A percentile compares a stretch with the other conserved stretches of the same genome.
Conservation (phyloP, 73 alveolate species). For the Paramecium sonneborni region DNA sequence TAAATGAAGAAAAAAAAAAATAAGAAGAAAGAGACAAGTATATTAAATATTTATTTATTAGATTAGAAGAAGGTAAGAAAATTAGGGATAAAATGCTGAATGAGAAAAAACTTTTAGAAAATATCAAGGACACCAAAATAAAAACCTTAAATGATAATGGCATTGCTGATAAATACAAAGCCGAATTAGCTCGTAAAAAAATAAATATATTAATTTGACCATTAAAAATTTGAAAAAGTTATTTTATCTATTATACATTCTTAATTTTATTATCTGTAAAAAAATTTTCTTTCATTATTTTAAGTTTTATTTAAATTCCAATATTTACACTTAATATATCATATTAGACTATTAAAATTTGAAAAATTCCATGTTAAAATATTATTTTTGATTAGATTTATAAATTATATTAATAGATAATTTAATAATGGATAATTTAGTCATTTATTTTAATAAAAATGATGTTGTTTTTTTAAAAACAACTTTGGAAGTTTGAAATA, state of each 20-base stretch:
- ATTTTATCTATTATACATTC: background rate
- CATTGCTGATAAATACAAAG: slow-evolving; percentile 87
- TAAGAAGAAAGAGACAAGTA: slow-evolving; percentile 76
- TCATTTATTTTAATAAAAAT: no score
- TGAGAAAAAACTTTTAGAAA: slow-evolving; percentile 88
- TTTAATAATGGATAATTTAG: no score
- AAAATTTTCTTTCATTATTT: no score
- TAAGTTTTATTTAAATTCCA: background rate
- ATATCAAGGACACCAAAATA: slow-evolving; percentile 83
- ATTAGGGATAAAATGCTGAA: slow-evolving; percentile 85
- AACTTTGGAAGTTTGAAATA: no score
- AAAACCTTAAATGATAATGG: slow-evolving; percentile 72
- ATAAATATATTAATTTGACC: slow-evolving; percentile 51
- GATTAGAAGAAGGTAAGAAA: slow-evolving; percentile 94
- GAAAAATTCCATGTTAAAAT: no score
- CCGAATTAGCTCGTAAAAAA: slow-evolving; percentile 89
- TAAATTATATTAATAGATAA: no score
- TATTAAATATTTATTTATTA: background rate
- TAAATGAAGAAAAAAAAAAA: slow-evolving; percentile 82
- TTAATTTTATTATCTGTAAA: no score
- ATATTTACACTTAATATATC: background rate
- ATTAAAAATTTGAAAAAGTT: background rate
- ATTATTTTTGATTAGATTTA: no score
- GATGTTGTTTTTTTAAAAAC: no score
- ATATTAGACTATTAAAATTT: no score